A percentile compares a stretch with the other conserved stretches of the same genome.
phyloP scores from a whole-genome alignment of 2,329 filamentous ascomycete species.

The Cladosporium sp. region DNA sequence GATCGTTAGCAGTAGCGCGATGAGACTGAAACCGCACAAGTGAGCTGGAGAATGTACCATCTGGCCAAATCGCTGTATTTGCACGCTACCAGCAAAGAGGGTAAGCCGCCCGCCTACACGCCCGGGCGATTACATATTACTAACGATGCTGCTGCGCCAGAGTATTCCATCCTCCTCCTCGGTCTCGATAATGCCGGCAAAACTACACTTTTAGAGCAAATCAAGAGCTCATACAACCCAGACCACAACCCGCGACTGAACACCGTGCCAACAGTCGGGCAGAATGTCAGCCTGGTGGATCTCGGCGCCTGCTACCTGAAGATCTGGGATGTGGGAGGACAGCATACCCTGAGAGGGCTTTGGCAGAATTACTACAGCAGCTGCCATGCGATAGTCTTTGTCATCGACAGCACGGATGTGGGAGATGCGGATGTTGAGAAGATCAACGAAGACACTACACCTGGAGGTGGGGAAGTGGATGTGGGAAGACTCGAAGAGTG shows the following conservation, averaged over 20 bases:
- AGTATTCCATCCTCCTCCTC: slow-evolving; percentile 95
- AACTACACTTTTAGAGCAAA: slow-evolving; percentile 94
- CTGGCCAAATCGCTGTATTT: slow-evolving; percentile 91
- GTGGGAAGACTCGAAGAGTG: slow-evolving; percentile 76
- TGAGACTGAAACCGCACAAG: slow-evolving; percentile 3
- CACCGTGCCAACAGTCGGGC: slow-evolving; percentile 93
- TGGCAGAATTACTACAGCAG: slow-evolving; percentile 95
- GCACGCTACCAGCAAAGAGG: slow-evolving; percentile 95
- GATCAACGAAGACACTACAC: slow-evolving; percentile 28
- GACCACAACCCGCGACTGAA: slow-evolving; percentile 63
- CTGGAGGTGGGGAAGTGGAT: slow-evolving; percentile 15
- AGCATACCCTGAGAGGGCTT: slow-evolving; percentile 78
- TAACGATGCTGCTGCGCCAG: slow-evolving; percentile 41
- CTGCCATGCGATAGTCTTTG: slow-evolving; percentile 96
- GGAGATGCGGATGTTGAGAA: slow-evolving; percentile 70
- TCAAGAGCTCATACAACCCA: slow-evolving; percentile 79
- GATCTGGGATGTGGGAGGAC: slow-evolving; percentile 96
- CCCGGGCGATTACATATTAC: neutral
- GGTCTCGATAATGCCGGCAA: slow-evolving; percentile 98
- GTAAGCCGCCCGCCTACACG: slow-evolving; percentile 41
- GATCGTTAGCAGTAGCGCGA: neutral
- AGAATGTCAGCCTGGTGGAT: slow-evolving; percentile 89
- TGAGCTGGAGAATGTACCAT: slow-evolving; percentile 69
- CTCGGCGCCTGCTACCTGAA: slow-evolving; percentile 95
- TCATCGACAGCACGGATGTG: slow-evolving; percentile 92